Evolutionary conservation across 305 asterid genomes (phyloP), one percentile per base, ranked within the genome.

Genomic region (Nicotiana rustica): DNA sequence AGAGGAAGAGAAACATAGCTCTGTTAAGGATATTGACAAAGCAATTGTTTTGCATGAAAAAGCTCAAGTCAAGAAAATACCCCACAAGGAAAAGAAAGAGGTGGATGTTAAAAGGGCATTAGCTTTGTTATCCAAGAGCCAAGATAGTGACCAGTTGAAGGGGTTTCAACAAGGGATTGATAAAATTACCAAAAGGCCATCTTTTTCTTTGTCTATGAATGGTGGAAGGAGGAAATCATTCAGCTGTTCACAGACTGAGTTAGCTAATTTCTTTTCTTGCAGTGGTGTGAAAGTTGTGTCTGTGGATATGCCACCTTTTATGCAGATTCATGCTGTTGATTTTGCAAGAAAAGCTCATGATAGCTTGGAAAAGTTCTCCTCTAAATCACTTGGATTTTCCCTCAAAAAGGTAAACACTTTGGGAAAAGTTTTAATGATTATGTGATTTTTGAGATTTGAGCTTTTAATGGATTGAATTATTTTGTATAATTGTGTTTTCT

Each of bases 261-360:
- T 95, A 77, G 90, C 93, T 15, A 95, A 92, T 61, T 92, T 95
- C 90, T 84, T 95, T 21, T 86, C 91, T 6, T 89, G 91, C 79
- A 88, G 77, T 57, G 97, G 97, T 76, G 99, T 92, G 56, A 95
- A 89, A 84, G 90, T 94, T 81, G 96, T 93, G 78, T 95, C 99
- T 21, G 99, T 93, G 35, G 98, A 95, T 86, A 95, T 95, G 99
- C 96, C 98, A 2, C 97, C 99, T 4, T 94, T 89, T 84, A 93
- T 95, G 99, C 98, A 94, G 90, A 89, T 94, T 85, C 99, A 95
- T 84, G 98, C 95, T 71, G 97, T 95, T 10, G 93, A 93, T 89
- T 94, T 91, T 89, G 97, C 98, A 17, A 92, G 99, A 86, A 95
- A 92, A 83, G 86, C 96, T 71, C 91, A 82, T 86, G 99, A 95